These are phyloP conservation scores for Saccharomycopsis guyanensis DNA, from an alignment of 805 yeast genomes.

Conservation along the genomic window DNA sequence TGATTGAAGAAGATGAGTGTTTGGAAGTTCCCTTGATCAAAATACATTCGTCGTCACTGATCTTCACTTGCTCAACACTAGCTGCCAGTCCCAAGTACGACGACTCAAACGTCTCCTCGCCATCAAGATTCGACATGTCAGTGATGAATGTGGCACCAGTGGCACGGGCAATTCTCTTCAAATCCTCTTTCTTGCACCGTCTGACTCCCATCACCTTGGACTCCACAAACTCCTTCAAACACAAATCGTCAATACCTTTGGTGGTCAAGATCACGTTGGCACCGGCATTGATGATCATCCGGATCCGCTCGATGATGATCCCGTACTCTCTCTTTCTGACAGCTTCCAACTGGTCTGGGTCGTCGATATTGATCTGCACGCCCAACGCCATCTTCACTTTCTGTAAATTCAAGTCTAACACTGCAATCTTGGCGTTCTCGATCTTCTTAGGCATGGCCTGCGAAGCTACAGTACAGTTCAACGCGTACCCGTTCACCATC, in stretches of 20 bases:
- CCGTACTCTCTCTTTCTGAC: conserved; percentile 85
- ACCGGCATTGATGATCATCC: conserved; percentile 76
- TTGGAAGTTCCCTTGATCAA: conserved; percentile 82
- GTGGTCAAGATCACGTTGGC: conserved; percentile 92
- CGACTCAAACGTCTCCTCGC: conserved; percentile 86
- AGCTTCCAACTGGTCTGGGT: conserved; percentile 94
- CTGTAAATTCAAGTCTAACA: conserved; percentile 86
- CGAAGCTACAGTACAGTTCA: conserved; percentile 94
- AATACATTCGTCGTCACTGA: conserved; percentile 96
- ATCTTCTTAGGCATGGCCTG: conserved; percentile 87
- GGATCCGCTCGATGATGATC: conserved; percentile 73
- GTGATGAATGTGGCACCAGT: conserved; percentile 91
- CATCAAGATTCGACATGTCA: conserved; percentile 88
- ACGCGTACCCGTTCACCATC: conserved; percentile 87
- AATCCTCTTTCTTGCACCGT: conserved; percentile 93
- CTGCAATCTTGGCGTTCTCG: conserved; percentile 70
- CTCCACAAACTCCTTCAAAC: conserved; percentile 85
- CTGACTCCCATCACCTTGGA: conserved; percentile 92
- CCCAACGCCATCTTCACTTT: conserved; percentile 98
- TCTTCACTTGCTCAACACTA: conserved; percentile 81
- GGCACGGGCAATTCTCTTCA: conserved; percentile 94
- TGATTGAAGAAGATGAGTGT: conserved; percentile 85
- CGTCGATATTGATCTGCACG: conserved; percentile 92
- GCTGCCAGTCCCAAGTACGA: conserved; percentile 84
- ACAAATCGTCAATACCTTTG: conserved; percentile 90